Evolutionary conservation across 805 yeast genomes (phyloP).

Genomic region (Metschnikowia picachoensis): DNA sequence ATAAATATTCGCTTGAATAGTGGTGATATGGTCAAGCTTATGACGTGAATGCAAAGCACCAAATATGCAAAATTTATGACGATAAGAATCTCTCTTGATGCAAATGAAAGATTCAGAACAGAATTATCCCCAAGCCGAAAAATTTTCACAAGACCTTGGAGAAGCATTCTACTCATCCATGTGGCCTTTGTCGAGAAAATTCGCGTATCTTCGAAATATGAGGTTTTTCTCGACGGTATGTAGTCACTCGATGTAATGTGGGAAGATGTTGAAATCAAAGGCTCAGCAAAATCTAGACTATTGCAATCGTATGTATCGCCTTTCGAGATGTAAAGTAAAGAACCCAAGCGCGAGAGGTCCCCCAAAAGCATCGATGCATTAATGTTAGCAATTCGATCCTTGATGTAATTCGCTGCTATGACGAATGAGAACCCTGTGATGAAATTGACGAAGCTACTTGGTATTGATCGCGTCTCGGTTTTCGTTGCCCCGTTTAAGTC

Average conservation of each 20-base stretch:
- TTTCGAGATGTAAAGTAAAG: not conserved
- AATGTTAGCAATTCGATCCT: constrained; percentile 1
- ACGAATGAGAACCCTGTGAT: constrained; percentile 20
- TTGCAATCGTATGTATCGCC: not conserved
- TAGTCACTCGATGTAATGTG: not conserved
- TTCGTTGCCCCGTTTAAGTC: constrained; percentile 10
- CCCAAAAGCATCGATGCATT: not conserved
- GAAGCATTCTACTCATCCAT: constrained; percentile 1
- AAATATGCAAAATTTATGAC: constrained; percentile 19
- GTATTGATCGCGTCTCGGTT: constrained; percentile 8
- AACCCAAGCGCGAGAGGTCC: not conserved
- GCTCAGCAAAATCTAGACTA: not conserved
- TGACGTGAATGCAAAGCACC: constrained; percentile 27
- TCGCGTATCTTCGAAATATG: not conserved
- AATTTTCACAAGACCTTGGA: not conserved
- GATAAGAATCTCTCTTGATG: constrained; percentile 12
- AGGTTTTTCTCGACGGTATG: constrained; percentile 1
- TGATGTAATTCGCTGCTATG: constrained; percentile 19
- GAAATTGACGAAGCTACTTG: constrained; percentile 14
- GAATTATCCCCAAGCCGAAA: not conserved
- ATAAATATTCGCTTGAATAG: constrained; percentile 15
- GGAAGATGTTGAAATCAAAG: not conserved
- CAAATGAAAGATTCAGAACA: constrained; percentile 3
- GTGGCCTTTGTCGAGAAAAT: constrained; percentile 5
- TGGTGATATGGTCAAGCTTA: constrained; percentile 20